Base-by-base conservation (phyloP, 164 flowering plant species). In the Stephania yunnanensis region DNA sequence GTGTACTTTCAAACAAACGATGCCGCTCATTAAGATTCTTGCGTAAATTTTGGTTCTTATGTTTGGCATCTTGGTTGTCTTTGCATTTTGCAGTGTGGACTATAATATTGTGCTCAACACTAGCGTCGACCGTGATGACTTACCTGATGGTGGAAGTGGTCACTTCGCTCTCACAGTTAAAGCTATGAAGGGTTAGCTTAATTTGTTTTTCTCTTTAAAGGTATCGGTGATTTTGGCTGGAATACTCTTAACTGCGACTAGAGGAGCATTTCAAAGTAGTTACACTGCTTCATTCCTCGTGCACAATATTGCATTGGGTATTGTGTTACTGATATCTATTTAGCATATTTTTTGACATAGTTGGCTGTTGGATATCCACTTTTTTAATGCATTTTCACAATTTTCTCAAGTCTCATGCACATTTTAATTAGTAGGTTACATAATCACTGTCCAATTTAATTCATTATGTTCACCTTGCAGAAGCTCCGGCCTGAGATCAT, bases 111-210 rank as follows among this genome's bases (percentile, higher is more conserved):
- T 95, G 64, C 71, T 95, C n/a, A n/a, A n/a, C 75, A 95, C 99
- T 67, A 95, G 98, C 83, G 99, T 95, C 42, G 99, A 95, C 78
- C 97, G 99, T 72, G 98, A 95, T 79, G 99, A 95, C 84, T 52
- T 95, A 77, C 94, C 96, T 78, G 99, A 95, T 83, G 98, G 98
- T 75, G 99, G 98, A 73, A 95, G 99, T 83, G 89, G 92, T 53
- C 99, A 95, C 85, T 95, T 95, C 87, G 91, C 96, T 65, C 84
- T 76, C 74, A 93, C 99, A 4, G 97, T 95, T 65, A 77, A 84
- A 81, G 92, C 93, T 10, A 81, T 95, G 92, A 95, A 95, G 99
- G n/a, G 98, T 93, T 10, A 31, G n/a, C 70, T 29, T 36, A 36
- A 2, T 44, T 67, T 31, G 25, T 25, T 10, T 78, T 50, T 53